Conservation (phyloP, 208 protist species). For the Zelonia costaricensis region DNA sequence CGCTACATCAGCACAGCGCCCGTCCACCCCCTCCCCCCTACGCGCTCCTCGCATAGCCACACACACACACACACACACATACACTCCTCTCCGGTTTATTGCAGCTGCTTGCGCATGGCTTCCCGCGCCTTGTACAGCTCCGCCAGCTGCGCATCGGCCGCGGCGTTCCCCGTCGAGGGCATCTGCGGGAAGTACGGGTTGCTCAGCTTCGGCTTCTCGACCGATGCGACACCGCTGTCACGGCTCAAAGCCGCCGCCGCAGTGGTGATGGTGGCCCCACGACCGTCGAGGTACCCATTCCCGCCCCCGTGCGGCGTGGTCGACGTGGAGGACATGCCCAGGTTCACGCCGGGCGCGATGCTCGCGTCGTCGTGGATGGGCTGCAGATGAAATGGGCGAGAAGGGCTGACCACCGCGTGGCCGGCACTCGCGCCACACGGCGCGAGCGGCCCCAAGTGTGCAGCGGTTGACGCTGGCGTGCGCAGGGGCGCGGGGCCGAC, state of each 20-base stretch:
- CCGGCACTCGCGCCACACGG: no score
- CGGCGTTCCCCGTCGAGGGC: conserved; percentile 73
- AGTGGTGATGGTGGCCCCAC: not conserved
- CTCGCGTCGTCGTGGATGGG: not conserved
- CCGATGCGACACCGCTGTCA: no score
- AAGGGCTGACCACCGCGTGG: conserved; percentile 4
- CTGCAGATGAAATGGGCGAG: conserved; percentile 26
- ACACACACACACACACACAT: no score
- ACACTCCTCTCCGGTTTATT: conserved; percentile 9
- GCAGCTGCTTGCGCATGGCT: conserved; percentile 58
- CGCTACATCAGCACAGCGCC: no score
- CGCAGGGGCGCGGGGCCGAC: no score
- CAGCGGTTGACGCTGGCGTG: no score
- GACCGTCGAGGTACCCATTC: not conserved
- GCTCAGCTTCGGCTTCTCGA: conserved; percentile 1
- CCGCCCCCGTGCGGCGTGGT: no score
- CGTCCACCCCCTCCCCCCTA: no score
- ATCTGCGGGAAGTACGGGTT: conserved; percentile 67
- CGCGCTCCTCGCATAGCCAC: no score
- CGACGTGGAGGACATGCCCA: no score
- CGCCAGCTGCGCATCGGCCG: conserved; percentile 77
- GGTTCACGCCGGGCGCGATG: no score
- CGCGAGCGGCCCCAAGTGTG: no score
- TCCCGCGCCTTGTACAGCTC: conserved; percentile 75
- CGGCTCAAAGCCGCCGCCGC: not conserved